phyloP scores from a whole-genome alignment of 768 basidiomycete genomes.

The Coprinopsis strossmayeri region DNA sequence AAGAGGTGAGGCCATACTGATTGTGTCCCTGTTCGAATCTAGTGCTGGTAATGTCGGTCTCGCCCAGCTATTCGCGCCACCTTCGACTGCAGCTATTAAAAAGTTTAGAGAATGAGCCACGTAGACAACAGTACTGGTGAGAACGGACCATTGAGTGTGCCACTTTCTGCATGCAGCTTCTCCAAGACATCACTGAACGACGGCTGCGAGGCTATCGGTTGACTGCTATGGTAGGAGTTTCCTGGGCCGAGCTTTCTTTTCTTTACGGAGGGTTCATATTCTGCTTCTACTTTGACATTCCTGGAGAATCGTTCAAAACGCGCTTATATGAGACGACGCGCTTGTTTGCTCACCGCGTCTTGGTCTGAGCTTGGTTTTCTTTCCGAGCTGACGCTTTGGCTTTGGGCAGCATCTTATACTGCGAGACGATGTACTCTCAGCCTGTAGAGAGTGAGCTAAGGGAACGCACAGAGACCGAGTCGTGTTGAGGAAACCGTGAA shows the following conservation, averaged over 20 bases:
- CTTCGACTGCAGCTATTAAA: conserved; percentile 51
- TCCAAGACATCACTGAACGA: conserved; percentile 61
- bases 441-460: too few relatives aligned
- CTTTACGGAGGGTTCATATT: conserved; percentile 40
- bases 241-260: conserved; percentile 43
- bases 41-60: conserved; percentile 53
- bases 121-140: not conserved
- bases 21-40: conserved; percentile 54
- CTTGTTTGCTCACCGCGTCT: conserved; percentile 23
- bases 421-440: too few relatives aligned
- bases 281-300: conserved; percentile 17
- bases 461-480: too few relatives aligned
- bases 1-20: conserved; percentile 43
- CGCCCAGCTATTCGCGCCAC: conserved; percentile 71
- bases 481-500: not conserved
- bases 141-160: conserved; percentile 23
- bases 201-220: conserved; percentile 29
- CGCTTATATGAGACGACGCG: conserved; percentile 3
- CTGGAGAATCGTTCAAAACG: conserved; percentile 17
- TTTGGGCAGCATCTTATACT: too few relatives aligned
- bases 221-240: conserved; percentile 33
- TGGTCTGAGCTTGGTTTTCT: conserved; percentile 24
- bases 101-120: conserved; percentile 2
- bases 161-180: conserved; percentile 39
- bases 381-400: conserved; percentile 17